Percentiles rank a stretch among this genome's conserved stretches.
Evolutionary conservation across 768 basidiomycete genomes (phyloP).

Genomic region (Suillus occidentalis): DNA sequence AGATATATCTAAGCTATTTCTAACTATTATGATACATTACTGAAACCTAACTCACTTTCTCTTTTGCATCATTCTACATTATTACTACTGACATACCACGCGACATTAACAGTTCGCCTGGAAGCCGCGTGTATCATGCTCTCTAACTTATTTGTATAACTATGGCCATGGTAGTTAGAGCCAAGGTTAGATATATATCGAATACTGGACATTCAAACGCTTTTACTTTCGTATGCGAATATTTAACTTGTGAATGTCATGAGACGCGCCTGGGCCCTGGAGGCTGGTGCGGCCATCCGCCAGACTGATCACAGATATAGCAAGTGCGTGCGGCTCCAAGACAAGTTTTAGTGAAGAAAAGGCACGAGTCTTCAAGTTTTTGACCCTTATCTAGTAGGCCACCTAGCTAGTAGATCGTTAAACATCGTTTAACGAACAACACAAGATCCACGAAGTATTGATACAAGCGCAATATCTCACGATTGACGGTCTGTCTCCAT

Average conservation of each 20-base stretch:
- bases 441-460: not conserved
- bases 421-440: not conserved
- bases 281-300: not conserved
- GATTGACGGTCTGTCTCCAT: conserved; percentile 28
- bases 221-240: not conserved
- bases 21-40: not conserved
- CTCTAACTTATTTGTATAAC: not conserved
- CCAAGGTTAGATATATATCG: not conserved
- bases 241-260: not conserved
- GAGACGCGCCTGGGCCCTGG: not conserved
- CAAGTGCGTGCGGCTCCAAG: not conserved
- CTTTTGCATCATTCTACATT: not conserved
- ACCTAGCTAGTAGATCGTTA: not conserved
- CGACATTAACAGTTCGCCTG: not conserved
- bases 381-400: not conserved
- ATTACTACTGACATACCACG: not conserved
- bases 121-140: not conserved
- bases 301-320: not conserved
- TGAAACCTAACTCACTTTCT: too few species aligned
- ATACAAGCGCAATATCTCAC: conserved; percentile 1
- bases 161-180: not conserved
- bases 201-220: not conserved
- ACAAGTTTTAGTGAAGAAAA: not conserved
- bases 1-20: too few species aligned
- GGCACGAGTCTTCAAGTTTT: not conserved